Percentiles rank a stretch among this genome's conserved stretches.
Evolutionary conservation across 169 alveolate species (phyloP).

Genomic region (Babesia sp.): DNA sequence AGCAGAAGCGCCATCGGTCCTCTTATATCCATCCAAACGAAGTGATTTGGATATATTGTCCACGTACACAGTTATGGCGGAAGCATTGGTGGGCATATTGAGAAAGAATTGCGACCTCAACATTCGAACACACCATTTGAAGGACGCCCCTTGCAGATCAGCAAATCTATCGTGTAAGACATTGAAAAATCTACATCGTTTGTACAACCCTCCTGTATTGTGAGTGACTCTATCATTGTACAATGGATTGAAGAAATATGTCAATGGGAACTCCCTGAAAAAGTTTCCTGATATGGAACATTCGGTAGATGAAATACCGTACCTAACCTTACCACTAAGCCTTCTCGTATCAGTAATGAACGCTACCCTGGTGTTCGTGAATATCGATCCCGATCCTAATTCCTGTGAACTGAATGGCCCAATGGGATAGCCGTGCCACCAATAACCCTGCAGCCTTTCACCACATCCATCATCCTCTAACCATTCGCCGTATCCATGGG

Average conservation of each 20-base stretch:
- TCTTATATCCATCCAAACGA: constrained; percentile 37
- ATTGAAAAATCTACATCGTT: constrained; percentile 23
- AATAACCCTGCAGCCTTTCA: constrained; percentile 83
- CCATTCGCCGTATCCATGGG: constrained; percentile 90
- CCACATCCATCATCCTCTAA: constrained; percentile 84
- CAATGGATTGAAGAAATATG: constrained; percentile 76
- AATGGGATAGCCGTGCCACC: constrained; percentile 88
- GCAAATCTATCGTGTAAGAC: constrained; percentile 35
- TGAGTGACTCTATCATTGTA: constrained; percentile 20
- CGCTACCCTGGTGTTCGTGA: constrained; percentile 78
- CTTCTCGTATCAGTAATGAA: constrained; percentile 72
- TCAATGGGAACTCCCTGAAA: constrained; percentile 83
- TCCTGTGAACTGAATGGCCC: constrained; percentile 88
- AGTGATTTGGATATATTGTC: constrained; percentile 58
- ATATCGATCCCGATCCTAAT: constrained; percentile 84
- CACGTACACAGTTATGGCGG: constrained; percentile 38
- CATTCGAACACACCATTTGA: constrained; percentile 66
- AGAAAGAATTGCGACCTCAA: constrained; percentile 55
- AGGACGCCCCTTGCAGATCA: constrained; percentile 40
- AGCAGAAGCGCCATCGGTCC: background rate
- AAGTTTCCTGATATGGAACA: constrained; percentile 87
- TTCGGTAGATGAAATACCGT: constrained; percentile 84
- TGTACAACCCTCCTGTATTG: constrained; percentile 29
- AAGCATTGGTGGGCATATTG: constrained; percentile 44
- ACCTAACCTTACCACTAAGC: constrained; percentile 63